phyloP scores from a whole-genome alignment of 768 basidiomycete species.

The Phylloporus rhodoxanthus region DNA sequence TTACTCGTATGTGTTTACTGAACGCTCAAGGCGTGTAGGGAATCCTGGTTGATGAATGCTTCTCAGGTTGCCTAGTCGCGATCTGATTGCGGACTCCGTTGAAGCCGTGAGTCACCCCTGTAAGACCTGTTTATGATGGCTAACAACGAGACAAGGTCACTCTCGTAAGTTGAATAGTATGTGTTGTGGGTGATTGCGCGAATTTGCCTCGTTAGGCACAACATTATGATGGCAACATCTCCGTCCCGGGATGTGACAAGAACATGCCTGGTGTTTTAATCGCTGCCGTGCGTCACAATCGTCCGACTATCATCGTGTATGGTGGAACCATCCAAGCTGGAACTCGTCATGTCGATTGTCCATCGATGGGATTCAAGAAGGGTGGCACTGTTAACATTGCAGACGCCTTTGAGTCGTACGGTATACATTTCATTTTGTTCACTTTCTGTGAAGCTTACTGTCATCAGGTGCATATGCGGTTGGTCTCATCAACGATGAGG shows the following conservation, averaged over 20 bases:
- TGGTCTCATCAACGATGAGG: slow-evolving; percentile 72
- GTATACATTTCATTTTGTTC: slow-evolving; percentile 29
- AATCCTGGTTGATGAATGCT: not conserved
- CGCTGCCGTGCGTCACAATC: slow-evolving; percentile 80
- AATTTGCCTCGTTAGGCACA: slow-evolving; percentile 50
- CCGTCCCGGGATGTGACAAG: slow-evolving; percentile 86
- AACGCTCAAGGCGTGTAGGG: not conserved
- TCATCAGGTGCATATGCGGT: slow-evolving; percentile 63
- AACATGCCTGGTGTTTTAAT: slow-evolving; percentile 91
- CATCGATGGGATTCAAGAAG: slow-evolving; percentile 65
- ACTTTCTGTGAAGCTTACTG: not conserved
- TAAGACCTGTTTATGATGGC: not conserved
- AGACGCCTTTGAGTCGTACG: slow-evolving; percentile 82
- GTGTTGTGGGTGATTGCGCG: not conserved
- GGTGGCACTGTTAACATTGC: slow-evolving; percentile 83
- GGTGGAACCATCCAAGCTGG: slow-evolving; percentile 82
- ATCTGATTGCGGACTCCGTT: slow-evolving; percentile 85
- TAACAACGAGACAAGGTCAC: slow-evolving; percentile 40
- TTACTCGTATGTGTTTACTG: slow-evolving; percentile 57
- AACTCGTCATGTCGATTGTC: slow-evolving; percentile 71
- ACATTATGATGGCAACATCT: slow-evolving; percentile 84
- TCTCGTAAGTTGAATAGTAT: slow-evolving; percentile 36
- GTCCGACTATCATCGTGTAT: slow-evolving; percentile 83
- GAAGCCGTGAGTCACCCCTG: slow-evolving; percentile 52
- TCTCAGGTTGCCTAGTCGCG: slow-evolving; percentile 72